phyloP scores from a whole-genome alignment of 1,139 yeast genomes.

The Debaryomyces subglobosus region DNA sequence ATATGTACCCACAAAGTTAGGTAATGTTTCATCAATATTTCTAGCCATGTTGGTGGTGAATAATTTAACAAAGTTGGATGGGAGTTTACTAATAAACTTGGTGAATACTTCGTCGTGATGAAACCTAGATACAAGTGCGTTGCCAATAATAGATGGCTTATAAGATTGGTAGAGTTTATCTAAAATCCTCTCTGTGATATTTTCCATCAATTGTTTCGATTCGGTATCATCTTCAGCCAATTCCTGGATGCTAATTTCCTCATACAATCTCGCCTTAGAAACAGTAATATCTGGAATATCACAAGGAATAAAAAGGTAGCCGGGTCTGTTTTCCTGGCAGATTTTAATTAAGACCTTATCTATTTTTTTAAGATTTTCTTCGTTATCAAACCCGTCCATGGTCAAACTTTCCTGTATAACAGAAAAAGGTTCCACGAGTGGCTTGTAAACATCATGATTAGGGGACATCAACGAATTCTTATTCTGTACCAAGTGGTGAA shows the following conservation, averaged over 20 bases:
- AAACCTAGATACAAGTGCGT: constrained; percentile 64
- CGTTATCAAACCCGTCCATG: constrained; percentile 50
- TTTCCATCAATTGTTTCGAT: constrained; percentile 31
- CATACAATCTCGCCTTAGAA: constrained; percentile 32
- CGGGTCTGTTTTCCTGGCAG: constrained; percentile 67
- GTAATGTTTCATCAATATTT: constrained; percentile 63
- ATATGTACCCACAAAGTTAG: constrained; percentile 66
- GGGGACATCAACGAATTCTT: constrained; percentile 48
- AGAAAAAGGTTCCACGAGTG: constrained; percentile 60
- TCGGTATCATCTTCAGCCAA: constrained; percentile 23
- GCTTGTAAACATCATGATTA: constrained; percentile 66
- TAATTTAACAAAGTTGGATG: constrained; percentile 30
- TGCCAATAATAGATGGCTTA: constrained; percentile 68
- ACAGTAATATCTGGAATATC: constrained; percentile 62
- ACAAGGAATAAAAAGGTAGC: constrained; percentile 74
- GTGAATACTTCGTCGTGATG: constrained; percentile 44
- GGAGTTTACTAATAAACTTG: constrained; percentile 44
- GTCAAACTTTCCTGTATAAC: constrained; percentile 61
- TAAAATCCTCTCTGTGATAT: constrained; percentile 51
- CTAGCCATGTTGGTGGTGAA: constrained; percentile 48
- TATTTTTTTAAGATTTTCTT: constrained; percentile 45
- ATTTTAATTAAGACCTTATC: constrained; percentile 66
- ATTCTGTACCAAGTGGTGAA: constrained; percentile 74
- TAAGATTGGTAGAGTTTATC: constrained; percentile 51
- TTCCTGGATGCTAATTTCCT: constrained; percentile 8